Conservation (phyloP, 2,329 filamentous ascomycete species). For the Aspergillus pseudonomiae region DNA sequence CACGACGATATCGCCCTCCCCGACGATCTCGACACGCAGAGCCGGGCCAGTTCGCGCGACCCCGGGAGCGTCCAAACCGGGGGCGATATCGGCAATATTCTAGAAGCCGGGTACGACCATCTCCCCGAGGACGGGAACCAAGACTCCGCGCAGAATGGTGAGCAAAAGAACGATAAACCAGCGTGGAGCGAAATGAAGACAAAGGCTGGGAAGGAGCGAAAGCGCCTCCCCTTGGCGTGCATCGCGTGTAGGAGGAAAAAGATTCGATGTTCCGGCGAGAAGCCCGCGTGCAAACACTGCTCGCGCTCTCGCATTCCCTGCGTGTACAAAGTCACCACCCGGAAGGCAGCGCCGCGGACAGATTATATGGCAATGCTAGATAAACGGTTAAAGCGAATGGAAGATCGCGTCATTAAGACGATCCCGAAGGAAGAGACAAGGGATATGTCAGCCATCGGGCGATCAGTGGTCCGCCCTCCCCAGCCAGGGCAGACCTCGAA, state of each 20-base stretch:
- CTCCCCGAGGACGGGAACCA: slow-evolving; percentile 16
- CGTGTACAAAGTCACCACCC: slow-evolving; percentile 94
- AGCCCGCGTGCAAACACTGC: slow-evolving; percentile 96
- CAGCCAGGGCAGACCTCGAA: slow-evolving; percentile 62
- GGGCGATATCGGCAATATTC: slow-evolving; percentile 21
- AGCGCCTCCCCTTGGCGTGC: slow-evolving; percentile 87
- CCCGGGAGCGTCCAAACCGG: slow-evolving; percentile 31
- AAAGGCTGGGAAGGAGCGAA: slow-evolving; percentile 93
- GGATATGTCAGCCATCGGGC: slow-evolving; percentile 66
- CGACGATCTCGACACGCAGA: slow-evolving; percentile 40
- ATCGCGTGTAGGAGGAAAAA: slow-evolving; percentile 97
- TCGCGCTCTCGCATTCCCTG: slow-evolving; percentile 89
- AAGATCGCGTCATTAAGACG: slow-evolving; percentile 94
- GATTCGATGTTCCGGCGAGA: slow-evolving; percentile 96
- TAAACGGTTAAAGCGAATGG: slow-evolving; percentile 94
- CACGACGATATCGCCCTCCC: slow-evolving; percentile 31
- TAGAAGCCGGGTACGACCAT: slow-evolving; percentile 9
- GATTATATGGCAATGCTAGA: slow-evolving; percentile 99
- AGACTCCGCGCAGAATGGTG: slow-evolving; percentile 24
- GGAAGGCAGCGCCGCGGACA: slow-evolving; percentile 90
- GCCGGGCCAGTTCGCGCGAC: slow-evolving; percentile 40
- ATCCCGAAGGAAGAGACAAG: slow-evolving; percentile 85
- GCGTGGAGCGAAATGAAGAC: slow-evolving; percentile 85
- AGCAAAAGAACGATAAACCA: slow-evolving; percentile 58
- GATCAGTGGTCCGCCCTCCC: slow-evolving; percentile 83